Conservation (phyloP, 331 rosid species). For the Saraca asoca region DNA sequence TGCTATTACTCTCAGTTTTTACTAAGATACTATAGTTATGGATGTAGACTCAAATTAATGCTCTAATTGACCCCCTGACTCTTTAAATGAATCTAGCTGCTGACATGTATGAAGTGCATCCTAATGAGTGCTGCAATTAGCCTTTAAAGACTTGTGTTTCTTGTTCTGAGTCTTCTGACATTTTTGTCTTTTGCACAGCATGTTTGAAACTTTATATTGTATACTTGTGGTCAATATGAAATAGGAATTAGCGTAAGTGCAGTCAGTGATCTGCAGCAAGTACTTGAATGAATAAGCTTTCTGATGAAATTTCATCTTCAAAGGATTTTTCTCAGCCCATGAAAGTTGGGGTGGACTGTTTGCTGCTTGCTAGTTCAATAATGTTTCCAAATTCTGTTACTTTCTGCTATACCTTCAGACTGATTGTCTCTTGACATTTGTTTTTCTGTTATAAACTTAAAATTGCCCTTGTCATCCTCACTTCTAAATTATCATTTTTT, state of each 20-base stretch:
- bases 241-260: background rate
- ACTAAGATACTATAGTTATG: background rate
- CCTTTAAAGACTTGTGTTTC: background rate
- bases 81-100: background rate
- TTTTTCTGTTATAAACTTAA: background rate
- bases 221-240: too few species aligned
- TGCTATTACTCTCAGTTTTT: too few species aligned
- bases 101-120: background rate
- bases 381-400: background rate
- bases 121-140: background rate
- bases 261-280: background rate
- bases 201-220: background rate
- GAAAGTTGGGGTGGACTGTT: background rate
- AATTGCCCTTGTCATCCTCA: background rate
- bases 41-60: background rate
- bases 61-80: too few species aligned
- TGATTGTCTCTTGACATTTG: slow-evolving; percentile 18
- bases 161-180: background rate
- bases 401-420: slow-evolving; percentile 10
- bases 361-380: background rate
- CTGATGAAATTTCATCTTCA: background rate
- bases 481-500: slow-evolving; percentile 1
- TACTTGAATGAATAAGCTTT: background rate
- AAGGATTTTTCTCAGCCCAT: background rate
- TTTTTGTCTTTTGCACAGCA: background rate